These are phyloP conservation scores for Bidens hawaiensis DNA, from an alignment of 140 eudicot species.

Conservation along the genomic window DNA sequence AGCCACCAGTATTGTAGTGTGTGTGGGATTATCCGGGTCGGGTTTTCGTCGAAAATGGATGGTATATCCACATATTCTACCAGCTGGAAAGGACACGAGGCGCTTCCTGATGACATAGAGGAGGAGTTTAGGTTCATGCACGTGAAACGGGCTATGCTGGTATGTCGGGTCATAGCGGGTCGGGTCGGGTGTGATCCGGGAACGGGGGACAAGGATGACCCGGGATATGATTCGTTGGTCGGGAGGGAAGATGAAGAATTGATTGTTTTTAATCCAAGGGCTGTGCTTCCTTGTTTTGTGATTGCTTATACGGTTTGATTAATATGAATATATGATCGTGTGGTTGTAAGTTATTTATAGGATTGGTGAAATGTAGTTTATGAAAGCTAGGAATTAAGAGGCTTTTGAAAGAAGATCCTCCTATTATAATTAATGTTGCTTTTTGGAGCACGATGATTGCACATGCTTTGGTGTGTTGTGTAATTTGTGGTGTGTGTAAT, in stretches of 20 bases:
- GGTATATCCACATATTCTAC: slow-evolving; percentile 72
- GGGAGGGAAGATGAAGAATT: slow-evolving; percentile 66
- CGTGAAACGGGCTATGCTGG: slow-evolving; percentile 80
- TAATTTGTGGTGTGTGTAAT: too few species aligned
- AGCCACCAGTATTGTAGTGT: slow-evolving; percentile 75
- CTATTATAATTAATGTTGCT: too few species aligned
- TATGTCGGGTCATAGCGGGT: slow-evolving; percentile 85
- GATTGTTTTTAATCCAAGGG: slow-evolving; percentile 76
- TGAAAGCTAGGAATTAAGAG: too few species aligned
- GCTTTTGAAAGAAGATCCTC: too few species aligned
- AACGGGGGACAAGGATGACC: slow-evolving; percentile 44
- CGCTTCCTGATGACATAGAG: slow-evolving; percentile 77
- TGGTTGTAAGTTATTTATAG: neutral
- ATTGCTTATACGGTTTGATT: slow-evolving; percentile 57
- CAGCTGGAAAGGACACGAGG: slow-evolving; percentile 75
- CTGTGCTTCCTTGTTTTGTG: slow-evolving; percentile 85
- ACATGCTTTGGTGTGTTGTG: too few species aligned
- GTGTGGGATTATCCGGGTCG: slow-evolving; percentile 73
- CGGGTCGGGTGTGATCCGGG: slow-evolving; percentile 64
- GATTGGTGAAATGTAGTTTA: too few species aligned
- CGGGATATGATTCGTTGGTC: slow-evolving; percentile 71
- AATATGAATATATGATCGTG: too few species aligned
- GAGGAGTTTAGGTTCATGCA: slow-evolving; percentile 77
- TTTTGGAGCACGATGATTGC: too few species aligned
- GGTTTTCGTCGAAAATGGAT: slow-evolving; percentile 81